These are phyloP conservation scores for Rehmannia glutinosa DNA, from an alignment of 257 asterid genomes.

Conservation along the genomic window DNA sequence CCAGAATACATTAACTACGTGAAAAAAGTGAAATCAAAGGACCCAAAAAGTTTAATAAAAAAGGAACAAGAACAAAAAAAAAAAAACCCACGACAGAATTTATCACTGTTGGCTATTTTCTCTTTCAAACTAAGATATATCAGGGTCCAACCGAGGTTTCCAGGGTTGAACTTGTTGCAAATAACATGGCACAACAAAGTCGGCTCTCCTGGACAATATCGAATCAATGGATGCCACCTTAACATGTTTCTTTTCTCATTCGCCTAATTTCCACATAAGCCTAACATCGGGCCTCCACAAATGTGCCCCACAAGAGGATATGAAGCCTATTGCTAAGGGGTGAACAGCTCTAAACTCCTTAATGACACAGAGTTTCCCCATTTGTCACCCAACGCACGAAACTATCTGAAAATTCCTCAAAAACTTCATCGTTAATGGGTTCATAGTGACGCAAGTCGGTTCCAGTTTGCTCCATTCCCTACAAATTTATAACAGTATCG, in stretches of 20 bases:
- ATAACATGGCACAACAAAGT: constrained; percentile 18
- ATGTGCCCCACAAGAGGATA: background rate
- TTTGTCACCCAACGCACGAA: constrained; percentile 60
- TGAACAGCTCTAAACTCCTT: constrained; percentile 18
- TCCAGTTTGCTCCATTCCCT: constrained; percentile 47
- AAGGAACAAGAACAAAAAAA: no score
- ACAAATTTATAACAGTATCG: constrained; percentile 7
- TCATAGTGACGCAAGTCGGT: constrained; percentile 32
- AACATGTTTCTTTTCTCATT: constrained; percentile 8
- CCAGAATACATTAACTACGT: constrained; percentile 21
- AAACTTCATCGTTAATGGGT: constrained; percentile 33
- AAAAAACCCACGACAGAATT: constrained; percentile 34
- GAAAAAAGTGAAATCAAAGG: background rate
- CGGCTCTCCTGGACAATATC: constrained; percentile 6
- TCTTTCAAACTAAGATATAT: constrained; percentile 29
- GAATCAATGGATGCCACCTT: constrained; percentile 23
- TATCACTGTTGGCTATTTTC: constrained; percentile 38
- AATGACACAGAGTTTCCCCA: constrained; percentile 60
- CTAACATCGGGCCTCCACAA: background rate
- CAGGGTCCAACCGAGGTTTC: constrained; percentile 26
- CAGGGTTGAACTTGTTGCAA: constrained; percentile 9
- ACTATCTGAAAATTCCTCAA: constrained; percentile 57
- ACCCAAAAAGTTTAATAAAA: background rate
- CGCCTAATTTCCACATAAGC: constrained; percentile 4
- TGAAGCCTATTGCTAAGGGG: background rate